Conservation (phyloP, 2,329 filamentous ascomycete genomes). For the Cladophialophora yegresii region DNA sequence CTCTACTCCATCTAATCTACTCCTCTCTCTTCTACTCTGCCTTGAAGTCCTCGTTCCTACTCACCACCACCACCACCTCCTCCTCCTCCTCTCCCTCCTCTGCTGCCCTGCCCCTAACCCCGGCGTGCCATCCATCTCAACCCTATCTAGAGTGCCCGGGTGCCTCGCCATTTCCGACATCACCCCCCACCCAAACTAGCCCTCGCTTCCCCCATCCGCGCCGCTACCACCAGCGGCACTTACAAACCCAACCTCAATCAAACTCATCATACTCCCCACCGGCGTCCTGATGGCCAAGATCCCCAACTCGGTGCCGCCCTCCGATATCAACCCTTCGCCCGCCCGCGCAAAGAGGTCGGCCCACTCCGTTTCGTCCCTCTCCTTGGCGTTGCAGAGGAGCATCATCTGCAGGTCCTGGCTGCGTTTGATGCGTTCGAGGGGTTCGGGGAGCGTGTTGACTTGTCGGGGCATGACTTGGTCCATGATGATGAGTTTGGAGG, state of each 20-base stretch:
- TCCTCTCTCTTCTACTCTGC: too few species aligned
- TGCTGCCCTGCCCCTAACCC: too few species aligned
- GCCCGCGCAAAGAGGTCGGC: slow-evolving; percentile 18
- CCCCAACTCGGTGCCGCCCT: slow-evolving; percentile 12
- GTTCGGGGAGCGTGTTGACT: slow-evolving; percentile 16
- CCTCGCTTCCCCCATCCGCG: not conserved
- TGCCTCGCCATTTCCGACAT: too few species aligned
- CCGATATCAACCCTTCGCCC: slow-evolving; percentile 16
- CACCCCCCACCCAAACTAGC: not conserved
- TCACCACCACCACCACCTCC: too few species aligned
- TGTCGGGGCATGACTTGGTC: slow-evolving; percentile 27
- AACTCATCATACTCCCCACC: slow-evolving; percentile 30
- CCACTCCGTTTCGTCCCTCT: slow-evolving; percentile 41
- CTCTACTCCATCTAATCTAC: too few species aligned
- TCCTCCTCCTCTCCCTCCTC: too few species aligned
- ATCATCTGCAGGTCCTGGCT: slow-evolving; percentile 53
- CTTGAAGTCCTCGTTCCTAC: too few species aligned
- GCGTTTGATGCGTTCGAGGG: slow-evolving; percentile 28
- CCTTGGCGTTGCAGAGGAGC: slow-evolving; percentile 53
- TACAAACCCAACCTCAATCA: slow-evolving; percentile 32
- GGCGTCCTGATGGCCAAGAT: slow-evolving; percentile 26
- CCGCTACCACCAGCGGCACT: not conserved
- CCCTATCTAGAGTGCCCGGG: too few species aligned
- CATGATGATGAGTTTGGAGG: slow-evolving; percentile 30
- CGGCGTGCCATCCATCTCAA: not conserved